These are phyloP conservation scores for Striga hermonthica DNA, from an alignment of 305 asterid genomes.

Conservation along the genomic window DNA sequence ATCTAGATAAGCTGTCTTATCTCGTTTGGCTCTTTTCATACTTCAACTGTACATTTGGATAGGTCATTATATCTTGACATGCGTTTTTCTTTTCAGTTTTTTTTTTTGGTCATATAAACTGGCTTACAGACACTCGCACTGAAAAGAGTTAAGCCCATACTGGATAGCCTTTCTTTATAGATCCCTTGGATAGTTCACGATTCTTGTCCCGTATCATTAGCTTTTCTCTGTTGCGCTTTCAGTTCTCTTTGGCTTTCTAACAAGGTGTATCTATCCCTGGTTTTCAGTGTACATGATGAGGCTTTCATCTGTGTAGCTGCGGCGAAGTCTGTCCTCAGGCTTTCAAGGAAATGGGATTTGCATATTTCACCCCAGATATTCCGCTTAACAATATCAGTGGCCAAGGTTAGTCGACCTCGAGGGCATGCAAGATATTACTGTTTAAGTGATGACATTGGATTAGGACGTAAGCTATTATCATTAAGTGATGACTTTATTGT, in stretches of 20 bases:
- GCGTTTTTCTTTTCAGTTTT: too few species aligned
- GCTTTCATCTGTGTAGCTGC: conserved; percentile 73
- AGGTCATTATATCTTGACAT: too few species aligned
- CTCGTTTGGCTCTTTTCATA: conserved; percentile 13
- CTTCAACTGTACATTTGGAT: too few species aligned
- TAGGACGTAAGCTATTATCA: background rate
- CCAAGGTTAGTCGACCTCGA: conserved; percentile 57
- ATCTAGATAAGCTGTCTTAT: conserved; percentile 13
- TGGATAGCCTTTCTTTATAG: background rate
- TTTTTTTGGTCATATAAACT: too few species aligned
- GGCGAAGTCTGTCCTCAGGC: conserved; percentile 79
- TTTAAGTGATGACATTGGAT: conserved; percentile 13
- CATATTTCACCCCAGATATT: conserved; percentile 73
- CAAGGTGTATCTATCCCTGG: conserved; percentile 23
- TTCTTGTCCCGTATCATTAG: background rate
- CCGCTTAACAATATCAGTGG: conserved; percentile 57
- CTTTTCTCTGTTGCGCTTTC: background rate
- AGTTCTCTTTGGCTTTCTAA: conserved; percentile 26
- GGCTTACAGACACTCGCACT: background rate
- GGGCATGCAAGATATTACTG: conserved; percentile 7
- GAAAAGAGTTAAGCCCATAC: background rate
- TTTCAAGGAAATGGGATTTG: conserved; percentile 93
- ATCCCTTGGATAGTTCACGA: background rate
- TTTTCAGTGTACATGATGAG: conserved; percentile 61
- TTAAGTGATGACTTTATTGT: background rate